Base-by-base conservation (phyloP, 768 basidiomycete species). In the Xerocomus brunneocitrinus region DNA sequence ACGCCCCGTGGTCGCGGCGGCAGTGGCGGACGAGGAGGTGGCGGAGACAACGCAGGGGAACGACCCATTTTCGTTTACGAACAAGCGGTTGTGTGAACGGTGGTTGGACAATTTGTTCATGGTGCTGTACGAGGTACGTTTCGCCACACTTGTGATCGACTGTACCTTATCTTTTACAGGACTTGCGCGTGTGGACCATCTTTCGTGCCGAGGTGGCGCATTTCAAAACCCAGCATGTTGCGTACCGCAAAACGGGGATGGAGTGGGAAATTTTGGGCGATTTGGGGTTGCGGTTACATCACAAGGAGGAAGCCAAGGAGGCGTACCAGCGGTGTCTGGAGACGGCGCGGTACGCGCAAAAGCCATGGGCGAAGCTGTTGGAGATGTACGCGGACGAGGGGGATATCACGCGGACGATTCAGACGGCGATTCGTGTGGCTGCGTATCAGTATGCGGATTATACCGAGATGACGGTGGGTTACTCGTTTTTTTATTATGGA, bases 221-320 rank as follows among this genome's bases (percentile, higher is more conserved):
- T 67, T 99, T 97, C 81, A 98, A 97, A 67, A 95, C 93, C 3
- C 95, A 98, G 68, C 95, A 97, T 58, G 89, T 98, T 53, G 94
- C 95, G 0, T 99, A 99, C 68, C 84, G 93, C 55, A 98, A 98
- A 75, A 98, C 95, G 0, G 93, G 91, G 0, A 71, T 91, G 19
- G 97, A 99, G 71, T 99, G 97, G 95, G 97, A 98, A 73, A 95
- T 98, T 43, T 76, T 99, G 24, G 97, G 95, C 8, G 97, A 98
- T 65, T 74, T 99, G 22, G 97, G 95, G 8, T 63, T 88, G 42
- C 84, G 97, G n/a, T 69, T 99, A 51, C 90, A 95, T 64, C 97
- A 98, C 74, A 95, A 92, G 69, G 97, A 99, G 65, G 97, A 99
- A 65, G 94, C 93, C 34, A 98, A 99, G 71, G 97, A 99, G 66